Base-by-base conservation (phyloP, 768 basidiomycete genomes). In the Podaxis mareebaensis region DNA sequence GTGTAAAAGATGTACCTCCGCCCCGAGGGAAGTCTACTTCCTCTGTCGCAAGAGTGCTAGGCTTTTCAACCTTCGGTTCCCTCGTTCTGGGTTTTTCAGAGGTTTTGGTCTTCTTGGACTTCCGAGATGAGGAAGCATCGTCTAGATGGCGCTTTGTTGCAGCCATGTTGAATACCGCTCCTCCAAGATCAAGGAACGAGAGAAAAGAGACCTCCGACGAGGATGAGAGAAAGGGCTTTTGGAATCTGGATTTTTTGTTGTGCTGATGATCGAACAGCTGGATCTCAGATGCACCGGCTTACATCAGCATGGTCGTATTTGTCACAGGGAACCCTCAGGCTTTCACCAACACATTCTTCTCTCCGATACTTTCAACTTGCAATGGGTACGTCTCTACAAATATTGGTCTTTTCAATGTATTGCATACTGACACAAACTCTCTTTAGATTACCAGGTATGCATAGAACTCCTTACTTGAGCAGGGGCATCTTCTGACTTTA, bases 1-100 rank as follows among this genome's bases (percentile, higher is more conserved):
- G 90, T 20, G 96, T 97, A 68, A 96, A 83, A 36, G 80, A 83
- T 1, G 94, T 92, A 58, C 96, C 96, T 28, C 96, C 96, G 28
- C 96, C 97, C 68, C 96, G 88, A 62, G 96, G 96, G 76, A 99
- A 99, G 74, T 96, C 94, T 55, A 93, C 83, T 70, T 96, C 95
- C 42, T 94, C 87, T 10, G 80, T 65, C 39, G 79, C 74, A 73
- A 61, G 68, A 44, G 63, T 46, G 46, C 52, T 55, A 11, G 68
- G 46, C 48, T 71, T 66, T 56, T 65, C 68, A 49, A 56, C 65
- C 67, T 74, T 57, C 51, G 64, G 68, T 71, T 66, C 74, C 46
- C 65, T 65, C 49, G 71, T 28, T 28, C 39, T 44, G 26, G 51
- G 28, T 20, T 54, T 59, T 36, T 64, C 71, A 53, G 76, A 72